phyloP scores from a whole-genome alignment of 495 filamentous ascomycete genomes.

The Parathielavia hyrcaniae region DNA sequence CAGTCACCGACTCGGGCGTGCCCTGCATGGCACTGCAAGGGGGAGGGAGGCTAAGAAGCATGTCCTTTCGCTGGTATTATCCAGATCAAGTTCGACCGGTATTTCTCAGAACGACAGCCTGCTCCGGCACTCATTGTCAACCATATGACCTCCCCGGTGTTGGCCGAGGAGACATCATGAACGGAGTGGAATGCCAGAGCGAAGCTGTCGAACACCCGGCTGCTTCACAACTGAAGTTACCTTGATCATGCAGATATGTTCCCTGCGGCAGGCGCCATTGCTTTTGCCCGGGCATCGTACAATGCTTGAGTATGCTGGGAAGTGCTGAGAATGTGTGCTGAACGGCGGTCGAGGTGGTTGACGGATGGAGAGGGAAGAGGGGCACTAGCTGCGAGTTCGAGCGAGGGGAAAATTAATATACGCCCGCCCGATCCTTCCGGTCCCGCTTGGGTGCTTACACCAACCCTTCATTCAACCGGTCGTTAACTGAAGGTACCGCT shows the following conservation, averaged over 20 bases:
- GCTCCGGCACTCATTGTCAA: neutral
- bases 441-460: no score
- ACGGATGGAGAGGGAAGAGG: neutral
- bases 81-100: slow-evolving; percentile 67
- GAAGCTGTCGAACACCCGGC: slow-evolving; percentile 14
- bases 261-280: slow-evolving; percentile 15
- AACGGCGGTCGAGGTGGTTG: neutral
- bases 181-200: neutral
- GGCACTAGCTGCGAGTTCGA: neutral
- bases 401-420: neutral
- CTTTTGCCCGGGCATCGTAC: slow-evolving; percentile 12
- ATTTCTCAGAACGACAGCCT: slow-evolving; percentile 35
- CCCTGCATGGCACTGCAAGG: slow-evolving; percentile 19
- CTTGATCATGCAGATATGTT: slow-evolving; percentile 10
- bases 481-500: no score
- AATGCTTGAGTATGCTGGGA: neutral
- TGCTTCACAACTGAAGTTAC: slow-evolving; percentile 14
- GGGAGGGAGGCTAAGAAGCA: slow-evolving; percentile 54
- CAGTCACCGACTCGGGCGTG: slow-evolving; percentile 24
- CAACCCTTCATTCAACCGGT: no score
- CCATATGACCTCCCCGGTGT: neutral
- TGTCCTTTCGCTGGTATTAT: slow-evolving; percentile 80
- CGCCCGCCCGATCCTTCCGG: no score
- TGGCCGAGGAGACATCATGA: neutral
- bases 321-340: neutral